phyloP scores from a whole-genome alignment of 257 asterid species.

The Solanum etuberosum region DNA sequence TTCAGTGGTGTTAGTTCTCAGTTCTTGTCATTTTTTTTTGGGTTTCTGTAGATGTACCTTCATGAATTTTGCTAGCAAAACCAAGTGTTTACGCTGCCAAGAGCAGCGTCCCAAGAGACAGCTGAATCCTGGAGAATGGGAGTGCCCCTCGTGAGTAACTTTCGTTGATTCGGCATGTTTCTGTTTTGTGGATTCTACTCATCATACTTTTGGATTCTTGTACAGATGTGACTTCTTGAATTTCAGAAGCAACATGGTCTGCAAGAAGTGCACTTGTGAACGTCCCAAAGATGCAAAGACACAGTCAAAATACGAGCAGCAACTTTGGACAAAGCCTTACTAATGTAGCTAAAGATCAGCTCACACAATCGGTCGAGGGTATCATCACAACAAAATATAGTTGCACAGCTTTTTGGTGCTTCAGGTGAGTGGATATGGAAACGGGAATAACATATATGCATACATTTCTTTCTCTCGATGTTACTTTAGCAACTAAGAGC shows the following conservation, averaged over 20 bases:
- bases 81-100: slow-evolving; percentile 55
- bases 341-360: slow-evolving; percentile 1
- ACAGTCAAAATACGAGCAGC: slow-evolving; percentile 7
- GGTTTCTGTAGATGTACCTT: slow-evolving; percentile 50
- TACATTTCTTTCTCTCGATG: not conserved
- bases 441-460: not conserved
- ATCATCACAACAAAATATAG: not conserved
- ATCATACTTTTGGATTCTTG: not conserved
- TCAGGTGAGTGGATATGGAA: not conserved
- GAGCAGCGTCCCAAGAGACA: slow-evolving; percentile 51
- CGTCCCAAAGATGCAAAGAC: slow-evolving; percentile 24
- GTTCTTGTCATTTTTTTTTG: not conserved
- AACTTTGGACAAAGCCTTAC: slow-evolving; percentile 47
- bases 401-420: not conserved
- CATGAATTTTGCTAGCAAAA: slow-evolving; percentile 70
- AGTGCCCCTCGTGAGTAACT: slow-evolving; percentile 63
- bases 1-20: not conserved
- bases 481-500: not conserved
- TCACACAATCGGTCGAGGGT: not conserved
- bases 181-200: not conserved
- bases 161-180: not conserved
- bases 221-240: slow-evolving; percentile 70
- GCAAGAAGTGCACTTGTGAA: slow-evolving; percentile 55
- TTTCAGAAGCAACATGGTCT: slow-evolving; percentile 38
- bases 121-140: slow-evolving; percentile 83